Percentiles rank a stretch among this genome's conserved stretches.
These are phyloP conservation scores for Nothophytophthora sp. DNA, from an alignment of 352 stramenopile species.

Conservation along the genomic window DNA sequence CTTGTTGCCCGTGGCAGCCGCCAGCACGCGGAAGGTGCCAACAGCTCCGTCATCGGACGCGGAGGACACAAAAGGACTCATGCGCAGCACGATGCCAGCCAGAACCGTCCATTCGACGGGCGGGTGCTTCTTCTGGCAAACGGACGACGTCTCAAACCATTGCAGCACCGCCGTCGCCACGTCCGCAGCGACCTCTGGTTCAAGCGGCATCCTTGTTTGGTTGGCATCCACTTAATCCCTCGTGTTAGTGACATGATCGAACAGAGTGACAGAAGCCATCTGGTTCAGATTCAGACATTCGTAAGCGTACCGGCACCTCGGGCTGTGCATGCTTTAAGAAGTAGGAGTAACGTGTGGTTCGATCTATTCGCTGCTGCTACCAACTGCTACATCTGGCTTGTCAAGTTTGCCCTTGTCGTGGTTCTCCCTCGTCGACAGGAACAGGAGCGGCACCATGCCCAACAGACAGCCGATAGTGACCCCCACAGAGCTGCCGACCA, in stretches of 20 bases:
- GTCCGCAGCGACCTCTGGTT: constrained; percentile 15
- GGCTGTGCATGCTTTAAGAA: too few relatives aligned
- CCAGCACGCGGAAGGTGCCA: constrained; percentile 50
- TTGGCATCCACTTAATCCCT: constrained; percentile 14
- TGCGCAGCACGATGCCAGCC: constrained; percentile 48
- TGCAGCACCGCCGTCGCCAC: constrained; percentile 50
- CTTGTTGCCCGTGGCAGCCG: constrained; percentile 72
- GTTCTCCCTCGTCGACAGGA: constrained; percentile 65
- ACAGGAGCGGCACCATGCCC: constrained; percentile 76
- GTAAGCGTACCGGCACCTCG: too few relatives aligned
- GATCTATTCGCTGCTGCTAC: constrained; percentile 1
- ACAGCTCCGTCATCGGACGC: constrained; percentile 6
- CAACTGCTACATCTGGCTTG: not conserved
- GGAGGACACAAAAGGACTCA: not conserved
- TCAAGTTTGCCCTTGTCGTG: constrained; percentile 10
- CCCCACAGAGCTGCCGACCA: constrained; percentile 62
- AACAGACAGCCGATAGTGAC: constrained; percentile 79
- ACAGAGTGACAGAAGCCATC: constrained; percentile 11
- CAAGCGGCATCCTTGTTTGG: constrained; percentile 9
- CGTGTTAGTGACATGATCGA: not conserved
- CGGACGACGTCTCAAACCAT: constrained; percentile 55
- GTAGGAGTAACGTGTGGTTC: too few relatives aligned
- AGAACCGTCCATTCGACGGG: constrained; percentile 64
- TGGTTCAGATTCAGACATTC: constrained; percentile 6
- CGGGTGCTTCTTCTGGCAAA: constrained; percentile 67